Base-by-base conservation (phyloP, 495 filamentous ascomycete genomes). In the Trichoderma erinaceum region DNA sequence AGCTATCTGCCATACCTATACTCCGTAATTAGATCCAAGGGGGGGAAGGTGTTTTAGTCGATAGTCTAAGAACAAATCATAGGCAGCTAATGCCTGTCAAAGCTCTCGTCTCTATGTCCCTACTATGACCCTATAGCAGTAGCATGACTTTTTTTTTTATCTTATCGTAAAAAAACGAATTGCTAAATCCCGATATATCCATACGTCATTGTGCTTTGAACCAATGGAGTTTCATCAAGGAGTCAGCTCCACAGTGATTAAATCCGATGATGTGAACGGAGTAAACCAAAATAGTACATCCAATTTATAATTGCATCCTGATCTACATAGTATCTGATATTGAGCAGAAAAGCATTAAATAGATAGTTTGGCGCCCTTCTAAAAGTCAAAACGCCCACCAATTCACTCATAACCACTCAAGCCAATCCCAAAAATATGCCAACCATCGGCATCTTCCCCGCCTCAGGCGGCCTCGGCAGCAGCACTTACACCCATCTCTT, bases 401-500 rank as follows among this genome's bases (percentile, higher is more conserved):
- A 46, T 18, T 16, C 43, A 46, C 0, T 15, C 12, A 32, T 11
- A 21, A 13, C 27, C 56, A 43, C 41, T 3, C 8, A 41, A 10
- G 7, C 41, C 7, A 52, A 2, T 43, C 3, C 3, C 35, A 65
- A n/a, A 32, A 23, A 35, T 7, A 65, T 65, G 32, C 7, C 18
- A 21, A 21, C 63, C 29, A 43, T 76, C 63, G 75, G 73, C 67
- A 74, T 86, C 67, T 86, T 86, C 75, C 84, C 84, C 27, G 82
- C 83, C 12, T 76, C 82, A 2, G 84, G 84, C 6, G 79, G 72
- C 4, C 76, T 86, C 0, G 84, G 81, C 46, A 67, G 70, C 41
- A 83, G 81, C 75, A 80, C 78, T 61, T 72, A 79, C 72, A 77
- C 74, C 21, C 81, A 85, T 69, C 76, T 86, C 3, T 50, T 76